Base-by-base conservation (phyloP, 441 rosid genomes). In the Erodium texanum region DNA sequence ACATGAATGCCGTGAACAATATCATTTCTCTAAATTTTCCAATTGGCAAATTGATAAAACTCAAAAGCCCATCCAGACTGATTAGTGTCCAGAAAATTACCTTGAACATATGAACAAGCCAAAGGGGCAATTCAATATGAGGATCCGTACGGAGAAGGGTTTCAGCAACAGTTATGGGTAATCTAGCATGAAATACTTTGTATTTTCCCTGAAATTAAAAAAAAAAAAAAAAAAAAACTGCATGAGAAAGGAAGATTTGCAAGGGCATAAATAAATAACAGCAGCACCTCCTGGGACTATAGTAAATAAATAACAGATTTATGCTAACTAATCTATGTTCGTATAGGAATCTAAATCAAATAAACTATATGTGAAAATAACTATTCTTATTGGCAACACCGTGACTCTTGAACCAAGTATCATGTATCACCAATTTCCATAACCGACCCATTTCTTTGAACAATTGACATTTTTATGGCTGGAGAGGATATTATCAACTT, bases 51-150 rank as follows among this genome's bases (percentile, higher is more conserved):
- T 2, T 32, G 36, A 32, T 32, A 32, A 32, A 32, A 32, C 36
- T 32, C 36, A 32, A n/a, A n/a, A 32, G 36, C 36, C 36, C 36
- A 32, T 32, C 36, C 36, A 32, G 36, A 5, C 36, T 5, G 36
- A 32, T 32, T 32, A 2, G 24, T 7, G 20, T 16, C 65, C 59
- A 63, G 66, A 68, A 64, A 70, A 67, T 76, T 82, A 92, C 98
- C 99, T 95, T 95, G 84, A 92, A 87, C 97, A 83, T 92, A 64
- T 79, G 84, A 64, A 92, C 92, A 80, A 95, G 82, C 99, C 99
- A 95, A 41, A 95, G 82, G 67, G 99, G 99, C 80, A 95, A 83
- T 75, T 95, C 96, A 58, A 92, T 89, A 69, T 75, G 86, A 70
- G 89, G 82, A 83, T 90, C 93, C 9, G 87, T 71, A 59, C 81